A percentile compares a stretch with the other conserved stretches of the same genome.
phyloP scores from a whole-genome alignment of 2,329 filamentous ascomycete genomes.

The Sporothrix phasma region DNA sequence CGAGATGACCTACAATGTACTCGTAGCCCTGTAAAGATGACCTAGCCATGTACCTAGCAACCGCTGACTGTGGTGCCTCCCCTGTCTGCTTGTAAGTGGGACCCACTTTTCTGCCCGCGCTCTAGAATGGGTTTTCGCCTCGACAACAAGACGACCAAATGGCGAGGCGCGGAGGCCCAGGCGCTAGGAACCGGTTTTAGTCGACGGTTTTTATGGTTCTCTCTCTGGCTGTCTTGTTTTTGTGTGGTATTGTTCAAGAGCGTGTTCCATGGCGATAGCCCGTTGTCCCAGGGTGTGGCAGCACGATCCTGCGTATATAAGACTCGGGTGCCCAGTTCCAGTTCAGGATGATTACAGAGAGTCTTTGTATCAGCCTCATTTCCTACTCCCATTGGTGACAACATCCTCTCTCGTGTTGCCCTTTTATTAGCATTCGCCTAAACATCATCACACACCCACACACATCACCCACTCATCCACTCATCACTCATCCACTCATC shows the following conservation, averaged over 20 bases:
- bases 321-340: not conserved
- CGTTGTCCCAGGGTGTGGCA: too few species aligned
- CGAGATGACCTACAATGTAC: too few species aligned
- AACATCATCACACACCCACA: too few species aligned
- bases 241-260: not conserved
- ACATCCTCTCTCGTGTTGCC: not conserved
- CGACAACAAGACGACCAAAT: conserved; percentile 7
- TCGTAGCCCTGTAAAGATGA: too few species aligned
- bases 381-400: too few species aligned
- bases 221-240: not conserved
- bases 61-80: not conserved
- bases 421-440: too few species aligned
- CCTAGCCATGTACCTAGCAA: not conserved
- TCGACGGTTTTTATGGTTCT: not conserved
- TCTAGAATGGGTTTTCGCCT: not conserved
- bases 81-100: not conserved
- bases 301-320: too few species aligned
- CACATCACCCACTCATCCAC: not conserved
- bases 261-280: not conserved
- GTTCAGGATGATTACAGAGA: not conserved
- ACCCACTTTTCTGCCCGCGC: not conserved
- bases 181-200: not conserved
- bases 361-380: not conserved
- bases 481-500: not conserved
- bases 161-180: too few species aligned